Evolutionary conservation across 768 basidiomycete species (phyloP), one percentile per base, ranked within the genome.

Genomic region (Leccinellum rugosiceps): DNA sequence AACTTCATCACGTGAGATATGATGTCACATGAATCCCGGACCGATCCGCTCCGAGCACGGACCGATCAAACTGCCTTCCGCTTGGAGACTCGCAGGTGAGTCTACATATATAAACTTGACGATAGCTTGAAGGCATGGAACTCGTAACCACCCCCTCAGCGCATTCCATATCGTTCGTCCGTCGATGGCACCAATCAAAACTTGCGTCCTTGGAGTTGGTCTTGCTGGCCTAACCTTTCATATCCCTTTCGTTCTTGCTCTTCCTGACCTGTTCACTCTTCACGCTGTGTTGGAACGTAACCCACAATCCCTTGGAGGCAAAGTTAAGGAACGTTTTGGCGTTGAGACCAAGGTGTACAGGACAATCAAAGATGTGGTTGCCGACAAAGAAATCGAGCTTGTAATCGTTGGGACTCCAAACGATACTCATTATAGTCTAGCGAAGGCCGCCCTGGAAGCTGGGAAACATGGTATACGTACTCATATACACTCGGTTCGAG

Each of bases 191-290:
- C 83, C 86, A 19, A 86, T 92, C 65, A 79, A 78, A 38, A 84
- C 85, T 25, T 87, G 89, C 63, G 83, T 90, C 6, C 76, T 92
- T 3, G 90, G 90, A 19, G 84, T 88, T 34, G 92, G 91, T 41
- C 83, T 92, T 58, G 80, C 86, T 19, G 87, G 87, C 34, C 74
- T 87, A 41, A 88, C 87, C 3, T 93, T 94, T 74, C 92, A 94
- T 70, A 65, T 86, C 56, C 92, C 92, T 0, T 88, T 92, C 70
- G 74, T 94, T 56, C 80, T 87, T 54, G 83, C 88, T 3, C 77
- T 88, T 19, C 86, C 90, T 0, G 76, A 87, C 25, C 72, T 83
- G 50, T 92, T 91, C 76, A 80, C 74, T 9, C 81, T 93, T 34
- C 78, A 85, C 62, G 80, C 89, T n/a, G 86, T 92, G 49, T 76